Evolutionary conservation across 768 basidiomycete species (phyloP).

Genomic region (Vararia minispora): DNA sequence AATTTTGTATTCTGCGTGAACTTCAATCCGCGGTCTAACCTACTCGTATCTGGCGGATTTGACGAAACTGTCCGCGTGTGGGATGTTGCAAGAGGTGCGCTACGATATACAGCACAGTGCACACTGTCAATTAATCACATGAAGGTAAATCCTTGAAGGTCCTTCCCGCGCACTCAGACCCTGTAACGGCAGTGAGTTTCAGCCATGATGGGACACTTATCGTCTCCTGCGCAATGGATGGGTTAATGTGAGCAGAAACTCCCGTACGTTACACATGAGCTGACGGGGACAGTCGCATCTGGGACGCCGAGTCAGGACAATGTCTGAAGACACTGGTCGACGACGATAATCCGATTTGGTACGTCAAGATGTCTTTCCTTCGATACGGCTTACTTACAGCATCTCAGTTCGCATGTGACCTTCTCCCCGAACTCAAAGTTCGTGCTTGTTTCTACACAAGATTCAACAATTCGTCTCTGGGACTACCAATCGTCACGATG

Average conservation of each 20-base stretch:
- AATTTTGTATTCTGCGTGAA: constrained; percentile 92
- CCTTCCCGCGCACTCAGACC: constrained; percentile 94
- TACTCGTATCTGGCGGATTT: constrained; percentile 88
- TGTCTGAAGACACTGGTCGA: constrained; percentile 96
- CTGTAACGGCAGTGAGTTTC: constrained; percentile 89
- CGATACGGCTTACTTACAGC: neutral
- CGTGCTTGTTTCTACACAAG: constrained; percentile 85
- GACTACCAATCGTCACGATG: constrained; percentile 85
- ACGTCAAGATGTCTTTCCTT: constrained; percentile 10
- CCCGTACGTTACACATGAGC: no score
- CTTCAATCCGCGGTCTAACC: constrained; percentile 82
- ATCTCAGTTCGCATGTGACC: constrained; percentile 64
- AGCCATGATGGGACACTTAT: constrained; percentile 93
- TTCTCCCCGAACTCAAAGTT: constrained; percentile 92
- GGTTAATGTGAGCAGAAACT: constrained; percentile 91
- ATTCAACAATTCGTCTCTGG: constrained; percentile 92
- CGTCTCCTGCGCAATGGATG: constrained; percentile 93
- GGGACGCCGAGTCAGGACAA: constrained; percentile 96
- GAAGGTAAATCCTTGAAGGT: constrained; percentile 77
- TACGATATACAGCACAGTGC: neutral
- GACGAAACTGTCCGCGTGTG: constrained; percentile 97
- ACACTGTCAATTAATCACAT: neutral
- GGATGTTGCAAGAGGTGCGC: constrained; percentile 81
- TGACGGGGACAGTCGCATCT: constrained; percentile 61
- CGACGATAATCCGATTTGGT: constrained; percentile 94